These are phyloP conservation scores for Moesziomyces sp. DNA, from an alignment of 1,284 basidiomycete genomes.

Conservation along the genomic window DNA sequence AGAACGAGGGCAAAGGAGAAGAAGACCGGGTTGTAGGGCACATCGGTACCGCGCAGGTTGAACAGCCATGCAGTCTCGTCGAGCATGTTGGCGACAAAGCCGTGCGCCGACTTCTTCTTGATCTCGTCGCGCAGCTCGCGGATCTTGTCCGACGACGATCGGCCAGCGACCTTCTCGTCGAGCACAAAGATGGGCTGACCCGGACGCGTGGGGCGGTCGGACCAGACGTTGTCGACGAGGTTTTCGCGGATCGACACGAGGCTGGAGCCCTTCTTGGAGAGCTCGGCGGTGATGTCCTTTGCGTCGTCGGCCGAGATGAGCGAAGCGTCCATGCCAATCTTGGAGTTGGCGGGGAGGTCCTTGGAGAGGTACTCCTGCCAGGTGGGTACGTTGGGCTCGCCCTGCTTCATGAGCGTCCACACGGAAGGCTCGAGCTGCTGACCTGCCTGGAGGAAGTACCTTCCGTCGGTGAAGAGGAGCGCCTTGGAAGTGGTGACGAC, in stretches of 20 bases:
- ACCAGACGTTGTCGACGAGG: slow-evolving; percentile 86
- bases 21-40: slow-evolving; percentile 92
- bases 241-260: slow-evolving; percentile 74
- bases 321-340: slow-evolving; percentile 63
- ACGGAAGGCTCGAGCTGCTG: slow-evolving; percentile 84
- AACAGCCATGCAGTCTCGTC: slow-evolving; percentile 76
- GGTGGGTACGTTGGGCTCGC: slow-evolving; percentile 79
- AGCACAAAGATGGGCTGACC: slow-evolving; percentile 78
- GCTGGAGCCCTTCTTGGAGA: slow-evolving; percentile 40
- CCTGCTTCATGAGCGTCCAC: slow-evolving; percentile 93
- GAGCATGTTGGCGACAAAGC: slow-evolving; percentile 65
- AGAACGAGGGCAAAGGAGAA: slow-evolving; percentile 90
- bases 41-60: slow-evolving; percentile 91
- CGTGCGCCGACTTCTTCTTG: slow-evolving; percentile 50
- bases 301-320: slow-evolving; percentile 66
- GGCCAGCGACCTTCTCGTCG: slow-evolving; percentile 77
- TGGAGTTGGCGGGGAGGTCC: slow-evolving; percentile 40
- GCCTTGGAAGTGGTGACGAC: slow-evolving; percentile 74
- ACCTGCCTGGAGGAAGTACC: slow-evolving; percentile 91
- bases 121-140: slow-evolving; percentile 58
- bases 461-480: slow-evolving; percentile 87
- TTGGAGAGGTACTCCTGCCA: slow-evolving; percentile 73
- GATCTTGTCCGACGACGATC: slow-evolving; percentile 52
- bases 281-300: slow-evolving; percentile 42
- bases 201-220: slow-evolving; percentile 78